These are phyloP conservation scores for Homolaphlyctis polyrhiza DNA, from an alignment of 371 early-diverging fungal species.

Conservation along the genomic window DNA sequence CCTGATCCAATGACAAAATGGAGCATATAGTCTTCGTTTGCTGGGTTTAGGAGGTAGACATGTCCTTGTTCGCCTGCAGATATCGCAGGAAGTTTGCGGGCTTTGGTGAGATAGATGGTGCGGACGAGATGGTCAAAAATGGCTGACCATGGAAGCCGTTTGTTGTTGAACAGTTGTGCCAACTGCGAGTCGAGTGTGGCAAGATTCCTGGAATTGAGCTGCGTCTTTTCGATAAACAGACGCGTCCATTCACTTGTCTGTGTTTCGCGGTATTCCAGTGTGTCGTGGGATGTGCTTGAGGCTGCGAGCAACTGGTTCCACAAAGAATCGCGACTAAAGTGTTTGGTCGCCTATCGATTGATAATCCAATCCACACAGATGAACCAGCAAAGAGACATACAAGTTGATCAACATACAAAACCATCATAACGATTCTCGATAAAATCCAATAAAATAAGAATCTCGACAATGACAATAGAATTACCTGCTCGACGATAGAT, in stretches of 20 bases:
- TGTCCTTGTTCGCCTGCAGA: slow-evolving; percentile 17
- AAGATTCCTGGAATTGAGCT: slow-evolving; percentile 26
- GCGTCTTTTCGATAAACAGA: slow-evolving; percentile 40
- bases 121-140: slow-evolving; percentile 21
- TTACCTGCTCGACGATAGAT: slow-evolving; percentile 27
- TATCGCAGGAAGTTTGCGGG: slow-evolving; percentile 19
- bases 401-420: too few species aligned
- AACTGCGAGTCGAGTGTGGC: slow-evolving; percentile 23
- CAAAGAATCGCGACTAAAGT: slow-evolving; percentile 37
- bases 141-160: slow-evolving; percentile 22
- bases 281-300: slow-evolving; percentile 7
- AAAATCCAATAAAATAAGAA: too few species aligned
- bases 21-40: slow-evolving; percentile 37
- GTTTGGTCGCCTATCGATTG: not conserved
- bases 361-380: too few species aligned
- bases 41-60: slow-evolving; percentile 34
- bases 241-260: slow-evolving; percentile 30
- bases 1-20: slow-evolving; percentile 25
- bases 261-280: slow-evolving; percentile 7
- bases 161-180: slow-evolving; percentile 16
- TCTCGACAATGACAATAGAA: not conserved
- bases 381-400: too few species aligned
- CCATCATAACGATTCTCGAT: too few species aligned
- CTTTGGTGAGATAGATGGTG: not conserved
- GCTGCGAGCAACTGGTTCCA: slow-evolving; percentile 28